A percentile compares a stretch with the other conserved stretches of the same genome.
Evolutionary conservation across 129 eudicot genomes (phyloP).

Genomic region (Calendula officinalis): DNA sequence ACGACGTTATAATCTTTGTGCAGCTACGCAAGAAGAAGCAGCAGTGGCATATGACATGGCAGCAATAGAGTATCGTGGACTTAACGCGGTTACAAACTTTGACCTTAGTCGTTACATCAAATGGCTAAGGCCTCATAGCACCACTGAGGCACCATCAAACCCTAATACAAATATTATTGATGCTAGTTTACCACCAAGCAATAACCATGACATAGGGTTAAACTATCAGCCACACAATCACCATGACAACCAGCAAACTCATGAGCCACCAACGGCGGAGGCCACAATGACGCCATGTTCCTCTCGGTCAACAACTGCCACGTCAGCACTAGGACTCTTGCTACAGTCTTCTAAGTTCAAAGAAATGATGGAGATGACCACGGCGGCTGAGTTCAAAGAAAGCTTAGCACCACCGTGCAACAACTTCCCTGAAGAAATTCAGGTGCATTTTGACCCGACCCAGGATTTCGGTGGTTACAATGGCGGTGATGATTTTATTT

Average conservation of each 20-base stretch:
- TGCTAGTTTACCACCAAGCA: slow-evolving; percentile 21
- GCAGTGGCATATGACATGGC: slow-evolving; percentile 93
- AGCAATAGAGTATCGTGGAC: slow-evolving; percentile 83
- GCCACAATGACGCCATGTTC: slow-evolving; percentile 20
- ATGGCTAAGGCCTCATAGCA: slow-evolving; percentile 64
- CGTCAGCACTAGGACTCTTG: slow-evolving; percentile 77
- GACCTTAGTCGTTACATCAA: slow-evolving; percentile 86
- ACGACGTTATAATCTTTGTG: neutral
- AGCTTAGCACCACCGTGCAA: slow-evolving; percentile 24
- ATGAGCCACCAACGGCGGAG: neutral
- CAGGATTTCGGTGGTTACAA: slow-evolving; percentile 40
- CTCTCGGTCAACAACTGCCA: slow-evolving; percentile 52
- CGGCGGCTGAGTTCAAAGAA: slow-evolving; percentile 55
- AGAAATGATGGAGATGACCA: slow-evolving; percentile 88
- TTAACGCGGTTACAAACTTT: slow-evolving; percentile 80
- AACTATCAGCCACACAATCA: slow-evolving; percentile 30
- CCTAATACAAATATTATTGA: slow-evolving; percentile 31
- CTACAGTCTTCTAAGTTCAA: slow-evolving; percentile 78
- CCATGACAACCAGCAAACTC: slow-evolving; percentile 8
- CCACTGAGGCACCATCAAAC: slow-evolving; percentile 18
- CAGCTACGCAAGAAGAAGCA: slow-evolving; percentile 93
- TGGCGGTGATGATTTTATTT: slow-evolving; percentile 59
- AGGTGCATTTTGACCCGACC: slow-evolving; percentile 45
- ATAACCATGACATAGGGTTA: slow-evolving; percentile 28
- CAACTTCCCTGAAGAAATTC: slow-evolving; percentile 53